Percentiles rank a stretch among this genome's conserved stretches.
Conservation (phyloP, 2,329 filamentous ascomycete genomes). For the Xenosphaeropsis pyriputrescens region DNA sequence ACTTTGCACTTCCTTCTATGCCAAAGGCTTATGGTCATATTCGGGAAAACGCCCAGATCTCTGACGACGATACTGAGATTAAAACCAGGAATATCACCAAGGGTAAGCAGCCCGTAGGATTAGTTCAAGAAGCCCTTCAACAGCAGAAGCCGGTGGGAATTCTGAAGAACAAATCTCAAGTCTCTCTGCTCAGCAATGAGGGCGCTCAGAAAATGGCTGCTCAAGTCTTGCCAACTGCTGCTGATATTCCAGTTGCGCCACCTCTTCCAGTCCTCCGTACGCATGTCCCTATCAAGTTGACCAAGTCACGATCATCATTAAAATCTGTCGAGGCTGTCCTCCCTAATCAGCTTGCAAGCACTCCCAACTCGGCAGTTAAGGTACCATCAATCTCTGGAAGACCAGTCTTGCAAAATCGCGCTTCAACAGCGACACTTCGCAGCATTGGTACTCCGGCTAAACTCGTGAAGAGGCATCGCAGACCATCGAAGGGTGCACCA, state of each 20-base stretch:
- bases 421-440: slow-evolving; percentile 7
- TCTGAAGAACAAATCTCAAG: slow-evolving; percentile 12
- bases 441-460: slow-evolving; percentile 8
- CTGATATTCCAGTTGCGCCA: slow-evolving; percentile 6
- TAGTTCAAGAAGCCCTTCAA: slow-evolving; percentile 7
- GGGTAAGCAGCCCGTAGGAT: slow-evolving; percentile 11
- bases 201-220: neutral
- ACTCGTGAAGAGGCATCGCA: slow-evolving; percentile 9
- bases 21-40: slow-evolving; percentile 24
- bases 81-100: slow-evolving; percentile 2
- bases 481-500: slow-evolving; percentile 1
- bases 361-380: slow-evolving; percentile 6
- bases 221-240: neutral
- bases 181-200: slow-evolving; percentile 8
- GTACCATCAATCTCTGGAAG: slow-evolving; percentile 4
- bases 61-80: slow-evolving; percentile 19
- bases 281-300: slow-evolving; percentile 7
- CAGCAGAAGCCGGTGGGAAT: slow-evolving; percentile 10
- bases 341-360: slow-evolving; percentile 3
- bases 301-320: slow-evolving; percentile 9
- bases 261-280: slow-evolving; percentile 8
- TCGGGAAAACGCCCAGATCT: slow-evolving; percentile 34
- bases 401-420: slow-evolving; percentile 12
- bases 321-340: slow-evolving; percentile 6
- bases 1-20: slow-evolving; percentile 14